Base-by-base conservation (phyloP, 2,329 filamentous ascomycete species). In the Diaporthe nobilis region DNA sequence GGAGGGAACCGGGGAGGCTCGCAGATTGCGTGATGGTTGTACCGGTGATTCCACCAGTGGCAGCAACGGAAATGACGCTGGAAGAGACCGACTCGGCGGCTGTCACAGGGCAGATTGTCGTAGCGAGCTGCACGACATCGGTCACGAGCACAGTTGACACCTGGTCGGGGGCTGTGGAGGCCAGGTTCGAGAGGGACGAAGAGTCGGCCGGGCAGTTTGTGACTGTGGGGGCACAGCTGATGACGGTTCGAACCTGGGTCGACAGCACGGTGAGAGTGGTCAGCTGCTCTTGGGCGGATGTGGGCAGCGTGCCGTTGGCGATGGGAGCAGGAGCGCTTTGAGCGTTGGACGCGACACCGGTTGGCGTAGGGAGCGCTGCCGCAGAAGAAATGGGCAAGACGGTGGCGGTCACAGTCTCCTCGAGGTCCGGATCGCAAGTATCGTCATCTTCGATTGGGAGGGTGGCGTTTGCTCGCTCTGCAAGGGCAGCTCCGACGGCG, bases 161-260 rank as follows among this genome's bases (percentile, higher is more conserved):
- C 28, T 71, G 63, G 25, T 74, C 73, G 28, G 65, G 73, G 28
- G 71, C 58, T 3, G 71, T 57, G n/a, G 71, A 65, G 22, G 71
- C 71, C 37, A 73, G 47, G 10, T 73, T 20, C 39, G 75, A 72
- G 44, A 77, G 58, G 15, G 65, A 67, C 1, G 75, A 70, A 37
- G 74, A 73, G 28, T 61, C 55, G 42, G 76, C 76, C 28, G 76
- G 76, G 65, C 76, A 77, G 57, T 76, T 49, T 20, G 74, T 76
- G 39, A 77, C 71, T 1, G 57, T 65, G 22, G 76, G 57, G 17
- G 76, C 76, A 55, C 76, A 77, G 76, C 74, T 76, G 10, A 72
- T 72, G 58, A 77, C 63, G 25, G 76, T 77, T 5, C 74, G 58
- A 20, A 77, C 53, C 34, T 73, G 73, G 5, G 76, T 77, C 22